These are phyloP conservation scores for Aspergillus steynii DNA, from an alignment of 495 filamentous ascomycete genomes.

Conservation along the genomic window DNA sequence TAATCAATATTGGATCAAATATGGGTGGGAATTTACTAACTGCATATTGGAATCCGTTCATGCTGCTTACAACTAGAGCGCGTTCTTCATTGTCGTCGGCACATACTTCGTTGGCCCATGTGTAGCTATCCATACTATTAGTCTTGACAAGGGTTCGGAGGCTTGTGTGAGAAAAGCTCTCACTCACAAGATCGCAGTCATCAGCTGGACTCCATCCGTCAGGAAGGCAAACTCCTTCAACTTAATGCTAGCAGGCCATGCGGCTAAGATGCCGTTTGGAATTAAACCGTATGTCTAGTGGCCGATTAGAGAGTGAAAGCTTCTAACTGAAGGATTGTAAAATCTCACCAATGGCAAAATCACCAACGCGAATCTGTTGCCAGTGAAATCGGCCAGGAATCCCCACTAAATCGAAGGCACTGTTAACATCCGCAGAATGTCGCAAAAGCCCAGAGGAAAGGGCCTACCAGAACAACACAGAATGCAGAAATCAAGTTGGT, in stretches of 20 bases:
- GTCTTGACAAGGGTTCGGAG: too few relatives aligned
- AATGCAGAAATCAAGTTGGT: constrained; percentile 14
- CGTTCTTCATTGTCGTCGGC: constrained; percentile 26
- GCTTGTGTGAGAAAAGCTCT: too few relatives aligned
- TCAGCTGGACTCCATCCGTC: constrained; percentile 26
- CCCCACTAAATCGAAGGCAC: constrained; percentile 10
- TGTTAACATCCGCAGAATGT: neutral
- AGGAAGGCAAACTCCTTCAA: constrained; percentile 26
- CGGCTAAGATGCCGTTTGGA: constrained; percentile 30
- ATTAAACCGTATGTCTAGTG: constrained; percentile 20
- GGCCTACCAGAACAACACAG: constrained; percentile 15
- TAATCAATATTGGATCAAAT: too few relatives aligned
- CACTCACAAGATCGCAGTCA: constrained; percentile 33
- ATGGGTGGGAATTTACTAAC: neutral
- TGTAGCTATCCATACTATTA: constrained; percentile 13
- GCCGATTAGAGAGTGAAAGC: neutral
- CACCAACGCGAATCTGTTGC: constrained; percentile 19
- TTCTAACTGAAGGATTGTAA: too few relatives aligned
- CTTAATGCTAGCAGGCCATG: constrained; percentile 22
- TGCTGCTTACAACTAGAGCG: constrained; percentile 22
- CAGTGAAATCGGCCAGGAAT: constrained; percentile 22
- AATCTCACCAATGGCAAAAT: constrained; percentile 17
- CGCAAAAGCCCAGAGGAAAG: neutral
- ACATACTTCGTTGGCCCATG: constrained; percentile 26
- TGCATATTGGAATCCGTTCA: constrained; percentile 28